Base-by-base conservation (phyloP, 352 stramenopile species). In the Phytophthora capsici region DNA sequence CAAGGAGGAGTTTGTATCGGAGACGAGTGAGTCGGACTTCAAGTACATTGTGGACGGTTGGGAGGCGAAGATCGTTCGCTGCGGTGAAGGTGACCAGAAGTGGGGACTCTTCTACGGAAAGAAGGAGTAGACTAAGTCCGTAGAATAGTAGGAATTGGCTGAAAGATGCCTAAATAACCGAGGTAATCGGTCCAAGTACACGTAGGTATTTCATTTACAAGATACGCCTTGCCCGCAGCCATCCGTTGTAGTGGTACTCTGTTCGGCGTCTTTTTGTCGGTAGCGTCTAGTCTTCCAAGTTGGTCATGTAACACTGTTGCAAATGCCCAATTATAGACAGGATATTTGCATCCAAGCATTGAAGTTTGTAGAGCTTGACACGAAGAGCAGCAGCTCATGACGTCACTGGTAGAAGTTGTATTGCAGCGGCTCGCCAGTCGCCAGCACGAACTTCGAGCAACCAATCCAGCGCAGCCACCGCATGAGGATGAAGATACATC, bases 31-130 rank as follows among this genome's bases (percentile, higher is more conserved):
- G 40, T 43, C 84, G 40, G 83, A 91, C 55, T 90, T 87, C 56
- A 51, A 82, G 49, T 84, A 82, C 55, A 91, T 91, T 28, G 78
- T 91, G 16, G 71, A 86, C 32, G 81, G 83, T 34, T 91, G 83
- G 83, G 57, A 89, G 60, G 62, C 79, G 23, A 91, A 91, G 66
- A 64, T 91, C 22, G 71, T 88, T 49, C 79, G 83, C 32, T 90
- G 81, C 14, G 79, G 57, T 1, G 83, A 91, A 1, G 83, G 83
- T 13, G 81, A 91, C 32, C 83, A 91, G 67, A 90, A 89, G 62
- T 91, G 83, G 83, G 83, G 83, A n/a, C 64, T 91, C 55, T 90
- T 91, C 45, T 81, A 84, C 63, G 83, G 66, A 41, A 60, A 89
- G n/a, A 66, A 86, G 37, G 67, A 80, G 26, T 45, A 58, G 12